A percentile compares a stretch with the other conserved stretches of the same genome.
Evolutionary conservation across 2,329 filamentous ascomycete species (phyloP).

Genomic region (Calonectria naviculata): DNA sequence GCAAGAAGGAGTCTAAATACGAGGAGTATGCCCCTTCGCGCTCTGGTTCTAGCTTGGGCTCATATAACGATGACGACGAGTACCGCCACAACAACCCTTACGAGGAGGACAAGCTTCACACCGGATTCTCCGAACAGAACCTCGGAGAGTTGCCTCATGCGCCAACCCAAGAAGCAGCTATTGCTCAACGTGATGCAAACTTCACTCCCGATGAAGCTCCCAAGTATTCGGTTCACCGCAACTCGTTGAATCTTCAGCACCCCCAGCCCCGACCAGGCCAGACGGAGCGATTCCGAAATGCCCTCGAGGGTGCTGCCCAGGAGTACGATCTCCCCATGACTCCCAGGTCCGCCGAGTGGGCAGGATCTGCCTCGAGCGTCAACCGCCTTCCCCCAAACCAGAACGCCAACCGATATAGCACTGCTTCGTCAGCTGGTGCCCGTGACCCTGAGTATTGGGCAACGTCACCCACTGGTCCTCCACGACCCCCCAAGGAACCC

Average conservation of each 20-base stretch:
- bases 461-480: conserved; percentile 59
- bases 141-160: conserved; percentile 44
- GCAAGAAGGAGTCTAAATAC: conserved; percentile 68
- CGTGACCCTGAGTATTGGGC: conserved; percentile 57
- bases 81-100: conserved; percentile 66
- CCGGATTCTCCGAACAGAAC: conserved; percentile 66
- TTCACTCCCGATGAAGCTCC: conserved; percentile 75
- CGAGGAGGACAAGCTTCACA: conserved; percentile 70
- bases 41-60: conserved; percentile 79
- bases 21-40: conserved; percentile 74
- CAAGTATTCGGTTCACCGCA: conserved; percentile 85
- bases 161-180: conserved; percentile 37
- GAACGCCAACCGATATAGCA: conserved; percentile 61
- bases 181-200: conserved; percentile 58
- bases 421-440: conserved; percentile 49
- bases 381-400: conserved; percentile 60
- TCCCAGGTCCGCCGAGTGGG: conserved; percentile 71
- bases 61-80: conserved; percentile 69
- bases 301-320: conserved; percentile 78
- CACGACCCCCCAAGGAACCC: conserved; percentile 72
- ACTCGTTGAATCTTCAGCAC: conserved; percentile 83
- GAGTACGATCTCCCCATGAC: conserved; percentile 72
- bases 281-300: conserved; percentile 78
- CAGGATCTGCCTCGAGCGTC: conserved; percentile 69
- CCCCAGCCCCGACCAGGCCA: conserved; percentile 81